A percentile compares a stretch with the other conserved stretches of the same genome.
Evolutionary conservation across 2,329 filamentous ascomycete species (phyloP).

Genomic region (Bimuria novae-zelandiae): DNA sequence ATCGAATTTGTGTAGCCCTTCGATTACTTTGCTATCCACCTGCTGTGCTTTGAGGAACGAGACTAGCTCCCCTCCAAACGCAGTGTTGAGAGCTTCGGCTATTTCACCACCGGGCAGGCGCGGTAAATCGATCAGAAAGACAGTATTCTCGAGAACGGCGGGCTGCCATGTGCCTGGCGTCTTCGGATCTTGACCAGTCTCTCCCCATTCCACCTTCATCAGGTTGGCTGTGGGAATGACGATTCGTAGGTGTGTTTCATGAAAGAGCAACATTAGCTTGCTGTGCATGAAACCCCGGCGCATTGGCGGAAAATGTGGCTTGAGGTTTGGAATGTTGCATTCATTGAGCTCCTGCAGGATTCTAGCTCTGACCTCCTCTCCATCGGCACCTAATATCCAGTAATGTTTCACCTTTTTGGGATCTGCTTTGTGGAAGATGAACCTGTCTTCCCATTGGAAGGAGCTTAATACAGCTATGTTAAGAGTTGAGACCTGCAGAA

Average conservation of each 20-base stretch:
- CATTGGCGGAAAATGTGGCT: conserved; percentile 82
- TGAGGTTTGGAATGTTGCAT: conserved; percentile 57
- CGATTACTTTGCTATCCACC: conserved; percentile 66
- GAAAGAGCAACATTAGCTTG: conserved; percentile 90
- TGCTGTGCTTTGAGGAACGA: conserved; percentile 72
- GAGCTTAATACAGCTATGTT: conserved; percentile 82
- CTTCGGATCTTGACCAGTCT: conserved; percentile 58
- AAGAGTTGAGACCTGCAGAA: conserved; percentile 74
- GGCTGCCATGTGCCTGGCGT: conserved; percentile 30
- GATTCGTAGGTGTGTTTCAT: conserved; percentile 72
- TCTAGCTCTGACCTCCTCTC: conserved; percentile 43
- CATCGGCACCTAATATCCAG: conserved; percentile 65
- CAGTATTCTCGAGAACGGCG: conserved; percentile 54
- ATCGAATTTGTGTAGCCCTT: conserved; percentile 77
- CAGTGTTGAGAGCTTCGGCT: conserved; percentile 44
- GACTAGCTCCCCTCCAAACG: conserved; percentile 71
- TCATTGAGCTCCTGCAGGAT: conserved; percentile 35
- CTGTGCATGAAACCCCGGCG: conserved; percentile 83
- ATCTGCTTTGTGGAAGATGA: conserved; percentile 72
- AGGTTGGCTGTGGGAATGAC: conserved; percentile 89
- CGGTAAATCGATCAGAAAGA: conserved; percentile 93
- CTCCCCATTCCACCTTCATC: conserved; percentile 86
- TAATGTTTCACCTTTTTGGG: conserved; percentile 56
- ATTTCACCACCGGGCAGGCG: conserved; percentile 47
- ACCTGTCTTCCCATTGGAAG: conserved; percentile 83